Conservation (phyloP, 371 early-diverging fungal genomes). For the Zychaea mexicana region DNA sequence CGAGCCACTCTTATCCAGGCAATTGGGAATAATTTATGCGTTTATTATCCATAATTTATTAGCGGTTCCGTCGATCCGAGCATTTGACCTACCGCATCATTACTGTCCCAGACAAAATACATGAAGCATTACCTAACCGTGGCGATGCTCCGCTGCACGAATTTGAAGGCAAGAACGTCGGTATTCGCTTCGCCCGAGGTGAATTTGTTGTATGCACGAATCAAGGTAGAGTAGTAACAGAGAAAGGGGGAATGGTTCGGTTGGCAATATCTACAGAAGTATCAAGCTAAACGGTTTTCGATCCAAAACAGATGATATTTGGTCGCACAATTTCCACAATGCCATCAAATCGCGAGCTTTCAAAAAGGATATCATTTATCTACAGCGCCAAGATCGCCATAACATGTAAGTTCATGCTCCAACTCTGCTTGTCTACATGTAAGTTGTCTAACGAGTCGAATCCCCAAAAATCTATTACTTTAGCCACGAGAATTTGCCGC, state of each 20-base stretch:
- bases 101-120: conserved; percentile 37
- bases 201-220: conserved; percentile 47
- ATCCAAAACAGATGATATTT: conserved; percentile 56
- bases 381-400: conserved; percentile 40
- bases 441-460: background rate
- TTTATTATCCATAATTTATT: too few relatives aligned
- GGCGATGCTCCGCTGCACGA: conserved; percentile 48
- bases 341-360: conserved; percentile 46
- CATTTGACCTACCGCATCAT: conserved; percentile 46
- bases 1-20: too few relatives aligned
- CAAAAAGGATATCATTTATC: conserved; percentile 37
- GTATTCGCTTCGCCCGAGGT: conserved; percentile 49
- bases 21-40: too few relatives aligned
- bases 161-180: conserved; percentile 51
- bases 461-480: background rate
- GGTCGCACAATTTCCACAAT: conserved; percentile 51
- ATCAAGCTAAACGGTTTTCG: too few relatives aligned
- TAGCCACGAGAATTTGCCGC: conserved; percentile 43
- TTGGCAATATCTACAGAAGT: background rate
- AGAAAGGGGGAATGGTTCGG: background rate
- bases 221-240: conserved; percentile 31
- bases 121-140: conserved; percentile 33
- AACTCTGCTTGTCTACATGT: background rate
- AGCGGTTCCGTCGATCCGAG: conserved; percentile 46
- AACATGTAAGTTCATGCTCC: conserved; percentile 34